Conservation (phyloP, 331 rosid genomes). For the Rosa hybrid region DNA sequence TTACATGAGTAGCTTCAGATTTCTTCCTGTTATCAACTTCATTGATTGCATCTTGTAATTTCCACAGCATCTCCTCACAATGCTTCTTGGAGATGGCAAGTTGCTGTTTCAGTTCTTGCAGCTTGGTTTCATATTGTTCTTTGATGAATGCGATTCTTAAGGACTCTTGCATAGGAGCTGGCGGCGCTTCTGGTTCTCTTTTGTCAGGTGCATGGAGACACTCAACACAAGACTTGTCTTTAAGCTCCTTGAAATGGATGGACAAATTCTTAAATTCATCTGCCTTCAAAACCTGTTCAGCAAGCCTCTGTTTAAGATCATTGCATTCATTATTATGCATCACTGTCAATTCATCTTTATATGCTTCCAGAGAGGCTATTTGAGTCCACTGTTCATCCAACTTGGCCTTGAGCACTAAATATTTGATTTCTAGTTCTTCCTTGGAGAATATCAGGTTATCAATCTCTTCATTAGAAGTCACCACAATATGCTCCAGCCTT, state of each 20-base stretch:
- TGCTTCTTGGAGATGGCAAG: conserved; percentile 84
- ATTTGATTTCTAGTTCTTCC: conserved; percentile 76
- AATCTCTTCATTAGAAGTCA: conserved; percentile 52
- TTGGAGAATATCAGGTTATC: conserved; percentile 61
- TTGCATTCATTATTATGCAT: conserved; percentile 54
- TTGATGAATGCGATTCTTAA: conserved; percentile 94
- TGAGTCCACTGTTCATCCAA: conserved; percentile 62
- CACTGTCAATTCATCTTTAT: conserved; percentile 49
- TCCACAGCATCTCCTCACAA: conserved; percentile 88
- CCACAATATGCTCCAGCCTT: conserved; percentile 60
- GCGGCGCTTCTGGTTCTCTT: conserved; percentile 77
- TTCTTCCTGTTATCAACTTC: conserved; percentile 76
- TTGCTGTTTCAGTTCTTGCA: conserved; percentile 87
- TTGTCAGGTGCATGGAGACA: conserved; percentile 60
- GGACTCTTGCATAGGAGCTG: conserved; percentile 76
- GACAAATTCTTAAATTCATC: conserved; percentile 94
- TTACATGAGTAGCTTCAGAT: conserved; percentile 70
- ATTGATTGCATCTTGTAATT: conserved; percentile 80
- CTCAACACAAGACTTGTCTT: conserved; percentile 86
- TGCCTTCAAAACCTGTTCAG: conserved; percentile 86
- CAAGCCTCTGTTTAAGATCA: conserved; percentile 68
- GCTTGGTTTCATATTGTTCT: conserved; percentile 92
- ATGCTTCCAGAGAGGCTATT: conserved; percentile 50
- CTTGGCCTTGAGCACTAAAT: conserved; percentile 62
- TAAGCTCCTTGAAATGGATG: conserved; percentile 90